Evolutionary conservation across 768 basidiomycete genomes (phyloP).

Genomic region (Boletus pseudo-olivaceus): DNA sequence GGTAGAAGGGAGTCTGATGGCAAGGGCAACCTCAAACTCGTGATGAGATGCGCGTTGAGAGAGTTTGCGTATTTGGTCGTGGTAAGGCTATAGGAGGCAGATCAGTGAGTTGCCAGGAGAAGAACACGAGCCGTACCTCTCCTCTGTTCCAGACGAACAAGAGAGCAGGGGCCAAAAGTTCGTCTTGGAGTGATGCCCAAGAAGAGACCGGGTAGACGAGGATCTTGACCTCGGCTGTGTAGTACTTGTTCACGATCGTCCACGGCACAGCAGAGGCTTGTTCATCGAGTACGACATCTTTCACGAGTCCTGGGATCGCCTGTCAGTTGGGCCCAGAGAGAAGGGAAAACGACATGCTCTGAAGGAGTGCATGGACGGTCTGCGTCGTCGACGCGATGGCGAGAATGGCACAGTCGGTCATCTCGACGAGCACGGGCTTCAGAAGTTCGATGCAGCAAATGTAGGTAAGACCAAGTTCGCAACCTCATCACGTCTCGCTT

Average conservation of each 20-base stretch:
- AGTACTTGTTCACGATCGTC: conserved; percentile 80
- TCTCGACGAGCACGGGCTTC: neutral
- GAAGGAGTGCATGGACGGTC: conserved; percentile 21
- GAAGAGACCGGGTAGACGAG: conserved; percentile 45
- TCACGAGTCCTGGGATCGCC: conserved; percentile 21
- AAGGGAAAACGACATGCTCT: conserved; percentile 16
- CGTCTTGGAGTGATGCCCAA: conserved; percentile 39
- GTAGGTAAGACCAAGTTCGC: neutral
- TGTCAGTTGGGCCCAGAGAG: conserved; percentile 15
- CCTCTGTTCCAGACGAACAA: conserved; percentile 68
- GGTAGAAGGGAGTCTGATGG: conserved; percentile 48
- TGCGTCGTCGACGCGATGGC: conserved; percentile 21
- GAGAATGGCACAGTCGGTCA: conserved; percentile 27
- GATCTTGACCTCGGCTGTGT: conserved; percentile 74
- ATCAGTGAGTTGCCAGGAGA: neutral
- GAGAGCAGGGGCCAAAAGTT: conserved; percentile 54
- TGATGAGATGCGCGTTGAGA: conserved; percentile 45
- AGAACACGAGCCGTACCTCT: conserved; percentile 46
- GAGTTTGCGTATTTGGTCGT: conserved; percentile 50
- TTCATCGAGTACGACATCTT: conserved; percentile 16
- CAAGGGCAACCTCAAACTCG: conserved; percentile 71
- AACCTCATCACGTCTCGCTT: neutral
- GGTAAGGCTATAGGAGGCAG: conserved; percentile 46
- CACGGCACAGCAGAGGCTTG: conserved; percentile 47
- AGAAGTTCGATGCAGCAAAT: neutral